These are phyloP conservation scores for Puccinia triticina DNA, from an alignment of 1,284 basidiomycete genomes.

Conservation along the genomic window DNA sequence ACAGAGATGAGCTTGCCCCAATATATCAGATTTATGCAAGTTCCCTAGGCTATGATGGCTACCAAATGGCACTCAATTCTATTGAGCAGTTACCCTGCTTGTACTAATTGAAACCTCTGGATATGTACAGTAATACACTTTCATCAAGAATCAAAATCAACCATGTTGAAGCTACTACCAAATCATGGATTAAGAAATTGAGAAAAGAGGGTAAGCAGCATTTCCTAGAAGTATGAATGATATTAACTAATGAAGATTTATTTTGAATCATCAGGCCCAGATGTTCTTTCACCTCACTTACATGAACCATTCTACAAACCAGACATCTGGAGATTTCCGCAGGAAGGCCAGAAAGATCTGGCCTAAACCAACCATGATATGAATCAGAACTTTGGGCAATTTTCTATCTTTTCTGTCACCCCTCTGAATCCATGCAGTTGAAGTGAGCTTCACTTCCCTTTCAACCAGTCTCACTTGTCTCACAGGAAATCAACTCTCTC, in stretches of 20 bases:
- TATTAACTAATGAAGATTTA: not conserved
- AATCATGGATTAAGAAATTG: conserved; percentile 11
- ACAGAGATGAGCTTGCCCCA: no score
- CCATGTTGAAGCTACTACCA: not conserved
- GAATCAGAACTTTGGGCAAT: conserved; percentile 3
- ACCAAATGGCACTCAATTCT: not conserved
- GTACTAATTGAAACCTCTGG: no score
- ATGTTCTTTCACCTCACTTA: not conserved
- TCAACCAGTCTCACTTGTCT: not conserved
- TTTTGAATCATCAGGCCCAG: not conserved
- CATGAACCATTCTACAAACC: conserved; percentile 16
- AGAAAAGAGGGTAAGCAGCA: not conserved
- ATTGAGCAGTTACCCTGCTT: not conserved
- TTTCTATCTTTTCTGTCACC: conserved; percentile 17
- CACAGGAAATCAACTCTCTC: conserved; percentile 1
- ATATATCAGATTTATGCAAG: not conserved
- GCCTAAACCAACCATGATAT: not conserved
- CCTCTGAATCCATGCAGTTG: not conserved
- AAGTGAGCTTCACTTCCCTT: not conserved
- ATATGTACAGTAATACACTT: not conserved
- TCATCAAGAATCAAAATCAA: conserved; percentile 13
- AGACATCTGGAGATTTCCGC: not conserved
- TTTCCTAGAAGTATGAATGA: no score
- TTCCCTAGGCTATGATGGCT: not conserved
- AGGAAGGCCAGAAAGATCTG: no score